Evolutionary conservation across 1,284 basidiomycete genomes (phyloP).

Genomic region (Ustilago tritici): DNA sequence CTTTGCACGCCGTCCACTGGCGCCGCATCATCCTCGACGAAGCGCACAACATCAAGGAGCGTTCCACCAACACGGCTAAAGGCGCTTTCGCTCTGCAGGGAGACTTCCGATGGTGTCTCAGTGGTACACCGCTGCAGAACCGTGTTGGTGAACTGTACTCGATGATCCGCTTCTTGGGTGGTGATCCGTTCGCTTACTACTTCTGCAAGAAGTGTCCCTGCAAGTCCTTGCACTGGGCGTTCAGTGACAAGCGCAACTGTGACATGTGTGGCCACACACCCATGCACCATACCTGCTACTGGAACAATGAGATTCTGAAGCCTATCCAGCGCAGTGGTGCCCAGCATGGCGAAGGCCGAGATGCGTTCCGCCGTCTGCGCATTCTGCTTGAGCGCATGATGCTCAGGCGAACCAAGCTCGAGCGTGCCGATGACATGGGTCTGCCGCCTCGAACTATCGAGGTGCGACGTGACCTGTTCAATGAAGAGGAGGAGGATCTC

Average conservation of each 20-base stretch:
- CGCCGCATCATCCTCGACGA: constrained; percentile 87
- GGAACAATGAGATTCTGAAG: constrained; percentile 69
- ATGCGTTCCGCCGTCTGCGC: constrained; percentile 65
- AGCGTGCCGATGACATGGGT: constrained; percentile 96
- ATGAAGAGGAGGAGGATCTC: constrained; percentile 94
- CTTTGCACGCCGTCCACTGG: constrained; percentile 88
- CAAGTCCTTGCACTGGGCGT: constrained; percentile 91
- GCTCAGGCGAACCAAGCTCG: constrained; percentile 81
- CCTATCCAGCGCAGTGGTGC: constrained; percentile 67
- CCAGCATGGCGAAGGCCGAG: constrained; percentile 61
- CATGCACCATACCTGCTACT: constrained; percentile 84
- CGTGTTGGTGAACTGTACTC: constrained; percentile 97
- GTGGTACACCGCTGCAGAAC: constrained; percentile 86
- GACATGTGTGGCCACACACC: constrained; percentile 92
- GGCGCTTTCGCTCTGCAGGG: constrained; percentile 89
- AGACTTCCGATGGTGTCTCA: constrained; percentile 92
- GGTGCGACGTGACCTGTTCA: constrained; percentile 91
- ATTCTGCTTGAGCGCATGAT: constrained; percentile 93
- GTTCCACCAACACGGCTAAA: constrained; percentile 94
- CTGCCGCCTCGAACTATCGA: constrained; percentile 93
- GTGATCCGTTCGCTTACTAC: constrained; percentile 58
- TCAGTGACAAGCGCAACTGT: constrained; percentile 84
- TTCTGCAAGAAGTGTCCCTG: constrained; percentile 84
- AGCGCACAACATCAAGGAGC: constrained; percentile 91
- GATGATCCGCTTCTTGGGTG: constrained; percentile 75